Evolutionary conservation across 1,139 yeast genomes (phyloP), one percentile per base, ranked within the genome.

Genomic region (Nadsonia commutata): DNA sequence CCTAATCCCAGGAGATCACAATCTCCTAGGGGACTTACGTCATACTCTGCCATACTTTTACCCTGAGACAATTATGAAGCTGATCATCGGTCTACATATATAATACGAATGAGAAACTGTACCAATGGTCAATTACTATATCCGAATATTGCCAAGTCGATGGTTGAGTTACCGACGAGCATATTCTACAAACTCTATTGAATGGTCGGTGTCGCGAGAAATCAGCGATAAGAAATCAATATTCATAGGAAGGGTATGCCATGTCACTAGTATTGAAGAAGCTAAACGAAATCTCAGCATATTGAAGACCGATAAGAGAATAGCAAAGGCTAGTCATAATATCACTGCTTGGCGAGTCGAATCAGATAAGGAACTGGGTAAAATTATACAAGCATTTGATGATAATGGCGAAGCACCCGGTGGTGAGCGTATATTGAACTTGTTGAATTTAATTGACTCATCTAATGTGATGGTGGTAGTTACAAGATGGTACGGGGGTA

Each of bases 331-430:
- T 0, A 58, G 72, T 1, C 96, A 86, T 61, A 76, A 79, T 48
- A 85, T 86, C 72, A 73, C 77, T 22, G 86, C 94, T 0, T 83
- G 86, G 80, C 64, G 95, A 50, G 78, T 86, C 5, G n/a, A 5
- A 13, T 4, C 13, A 1, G 68, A 67, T 48, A 66, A 69, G 27
- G 59, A 58, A 0, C 48, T 46, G 2, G 66, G 71, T 23, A 38
- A 38, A 2, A 69, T 71, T 42, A 72, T 66, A 49, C 85, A 80
- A 51, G 94, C 84, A 53, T 80, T 80, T 54, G 94, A 83, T 20
- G 95, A 88, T 59, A 95, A 86, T 57, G 96, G 96, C 2, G 97
- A 88, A 57, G 73, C 94, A 0, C 95, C 95, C 0, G 95, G 95
- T 0, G 96, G 95, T 2, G 53, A 53, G 31, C 23, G 78, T 81